phyloP scores from a whole-genome alignment of 352 stramenopile species.

The Pythium grandisporangium region DNA sequence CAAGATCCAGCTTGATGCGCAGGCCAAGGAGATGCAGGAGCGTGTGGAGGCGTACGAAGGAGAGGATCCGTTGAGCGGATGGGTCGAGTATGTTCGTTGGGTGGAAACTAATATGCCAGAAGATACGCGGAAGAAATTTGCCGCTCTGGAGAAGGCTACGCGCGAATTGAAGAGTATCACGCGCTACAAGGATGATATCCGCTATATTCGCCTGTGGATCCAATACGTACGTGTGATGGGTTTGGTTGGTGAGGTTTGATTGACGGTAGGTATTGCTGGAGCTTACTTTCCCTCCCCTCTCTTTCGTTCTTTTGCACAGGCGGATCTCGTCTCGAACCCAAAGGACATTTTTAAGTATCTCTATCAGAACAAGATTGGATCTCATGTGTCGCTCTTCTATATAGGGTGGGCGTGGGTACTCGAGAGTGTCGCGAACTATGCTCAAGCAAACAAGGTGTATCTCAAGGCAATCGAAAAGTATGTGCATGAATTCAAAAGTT shows the following conservation, averaged over 20 bases:
- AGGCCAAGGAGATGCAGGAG: conserved; percentile 40
- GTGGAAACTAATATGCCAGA: conserved; percentile 75
- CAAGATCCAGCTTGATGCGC: conserved; percentile 39
- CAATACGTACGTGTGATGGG: conserved; percentile 83
- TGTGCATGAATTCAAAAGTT: no score
- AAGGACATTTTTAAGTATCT: conserved; percentile 88
- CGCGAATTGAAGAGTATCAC: conserved; percentile 48
- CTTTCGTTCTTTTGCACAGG: conserved; percentile 22
- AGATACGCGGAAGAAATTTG: conserved; percentile 75
- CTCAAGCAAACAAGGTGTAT: conserved; percentile 81
- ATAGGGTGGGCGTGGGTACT: conserved; percentile 80
- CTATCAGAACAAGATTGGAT: conserved; percentile 82
- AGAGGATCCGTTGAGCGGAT: conserved; percentile 56
- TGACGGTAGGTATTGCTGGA: no score
- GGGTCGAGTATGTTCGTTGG: conserved; percentile 73
- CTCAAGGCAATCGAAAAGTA: conserved; percentile 83
- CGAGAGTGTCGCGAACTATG: conserved; percentile 73
- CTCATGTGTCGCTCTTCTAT: conserved; percentile 76
- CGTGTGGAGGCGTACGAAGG: conserved; percentile 36
- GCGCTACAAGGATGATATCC: conserved; percentile 68
- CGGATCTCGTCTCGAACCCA: conserved; percentile 75
- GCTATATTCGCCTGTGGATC: conserved; percentile 81
- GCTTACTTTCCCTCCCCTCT: no score
- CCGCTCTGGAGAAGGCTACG: conserved; percentile 64
- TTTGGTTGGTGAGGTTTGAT: no score